Evolutionary conservation across 202 grass and related monocot genomes (phyloP).

Genomic region (Carex arenaria): DNA sequence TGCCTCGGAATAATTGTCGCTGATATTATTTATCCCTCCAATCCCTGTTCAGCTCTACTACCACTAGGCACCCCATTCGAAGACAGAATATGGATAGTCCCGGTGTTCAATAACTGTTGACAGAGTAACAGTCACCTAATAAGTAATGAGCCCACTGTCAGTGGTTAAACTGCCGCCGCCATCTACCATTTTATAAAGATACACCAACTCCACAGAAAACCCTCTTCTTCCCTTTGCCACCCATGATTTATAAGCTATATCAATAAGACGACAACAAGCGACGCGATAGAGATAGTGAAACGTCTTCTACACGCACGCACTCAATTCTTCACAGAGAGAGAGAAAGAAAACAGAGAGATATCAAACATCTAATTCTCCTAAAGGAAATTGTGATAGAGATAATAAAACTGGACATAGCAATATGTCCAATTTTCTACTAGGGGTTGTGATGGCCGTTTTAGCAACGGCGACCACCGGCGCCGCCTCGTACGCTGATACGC

Average conservation of each 20-base stretch:
- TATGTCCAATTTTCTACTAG: not conserved
- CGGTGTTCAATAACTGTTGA: not conserved
- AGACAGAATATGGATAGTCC: not conserved
- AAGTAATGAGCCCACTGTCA: not conserved
- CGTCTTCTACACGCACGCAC: not conserved
- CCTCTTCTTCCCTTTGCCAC: not conserved
- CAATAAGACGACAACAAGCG: constrained; percentile 10
- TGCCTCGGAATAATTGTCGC: constrained; percentile 14
- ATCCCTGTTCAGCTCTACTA: not conserved
- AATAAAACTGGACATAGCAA: not conserved
- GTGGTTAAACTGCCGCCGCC: not conserved
- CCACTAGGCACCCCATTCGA: not conserved
- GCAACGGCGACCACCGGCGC: not conserved
- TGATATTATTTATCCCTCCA: not conserved
- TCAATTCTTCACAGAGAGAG: not conserved
- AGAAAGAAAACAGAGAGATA: not conserved
- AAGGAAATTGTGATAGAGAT: not conserved
- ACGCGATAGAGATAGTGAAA: constrained; percentile 21
- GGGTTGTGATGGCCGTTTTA: constrained; percentile 1
- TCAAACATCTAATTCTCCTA: not conserved
- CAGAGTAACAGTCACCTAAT: not conserved
- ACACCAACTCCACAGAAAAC: not conserved
- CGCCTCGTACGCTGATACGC: constrained; percentile 21
- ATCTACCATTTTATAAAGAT: not conserved
- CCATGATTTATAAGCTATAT: constrained; percentile 7